These are phyloP conservation scores for Leccinum disarticulatum DNA, from an alignment of 768 basidiomycete species.

Conservation along the genomic window DNA sequence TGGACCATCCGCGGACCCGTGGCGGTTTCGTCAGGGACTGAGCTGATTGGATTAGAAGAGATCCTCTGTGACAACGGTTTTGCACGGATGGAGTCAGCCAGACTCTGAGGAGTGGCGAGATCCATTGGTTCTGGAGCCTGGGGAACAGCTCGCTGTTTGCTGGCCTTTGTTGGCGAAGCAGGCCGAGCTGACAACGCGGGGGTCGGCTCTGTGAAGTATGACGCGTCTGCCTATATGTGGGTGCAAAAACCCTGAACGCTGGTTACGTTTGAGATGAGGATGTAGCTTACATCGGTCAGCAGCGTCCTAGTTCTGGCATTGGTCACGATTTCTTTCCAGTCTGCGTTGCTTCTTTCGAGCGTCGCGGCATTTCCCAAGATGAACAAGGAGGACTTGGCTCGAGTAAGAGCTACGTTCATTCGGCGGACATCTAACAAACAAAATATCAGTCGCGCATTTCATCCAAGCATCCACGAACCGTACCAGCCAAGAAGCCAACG, in stretches of 20 bases:
- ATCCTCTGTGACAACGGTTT: constrained; percentile 21
- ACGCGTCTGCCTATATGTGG: constrained; percentile 30
- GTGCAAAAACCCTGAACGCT: background rate
- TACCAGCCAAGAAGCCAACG: constrained; percentile 89
- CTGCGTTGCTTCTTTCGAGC: constrained; percentile 78
- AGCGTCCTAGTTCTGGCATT: constrained; percentile 70
- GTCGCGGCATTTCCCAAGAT: constrained; percentile 90
- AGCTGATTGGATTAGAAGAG: background rate
- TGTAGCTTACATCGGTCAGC: constrained; percentile 55
- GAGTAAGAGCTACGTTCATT: constrained; percentile 99
- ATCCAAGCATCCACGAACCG: constrained; percentile 5
- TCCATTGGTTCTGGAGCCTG: constrained; percentile 30
- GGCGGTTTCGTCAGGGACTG: constrained; percentile 1
- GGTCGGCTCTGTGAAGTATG: constrained; percentile 39
- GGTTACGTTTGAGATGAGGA: background rate
- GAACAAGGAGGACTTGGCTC: constrained; percentile 92
- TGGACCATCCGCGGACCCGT: background rate
- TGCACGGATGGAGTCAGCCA: constrained; percentile 31
- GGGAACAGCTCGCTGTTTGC: constrained; percentile 21
- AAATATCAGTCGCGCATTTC: constrained; percentile 3
- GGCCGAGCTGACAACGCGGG: constrained; percentile 16
- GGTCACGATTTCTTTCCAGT: constrained; percentile 74
- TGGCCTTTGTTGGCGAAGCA: constrained; percentile 21
- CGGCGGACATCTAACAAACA: constrained; percentile 63
- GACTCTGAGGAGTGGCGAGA: constrained; percentile 40